Evolutionary conservation across 441 rosid genomes (phyloP).

Genomic region (Flueggea neowawraea): DNA sequence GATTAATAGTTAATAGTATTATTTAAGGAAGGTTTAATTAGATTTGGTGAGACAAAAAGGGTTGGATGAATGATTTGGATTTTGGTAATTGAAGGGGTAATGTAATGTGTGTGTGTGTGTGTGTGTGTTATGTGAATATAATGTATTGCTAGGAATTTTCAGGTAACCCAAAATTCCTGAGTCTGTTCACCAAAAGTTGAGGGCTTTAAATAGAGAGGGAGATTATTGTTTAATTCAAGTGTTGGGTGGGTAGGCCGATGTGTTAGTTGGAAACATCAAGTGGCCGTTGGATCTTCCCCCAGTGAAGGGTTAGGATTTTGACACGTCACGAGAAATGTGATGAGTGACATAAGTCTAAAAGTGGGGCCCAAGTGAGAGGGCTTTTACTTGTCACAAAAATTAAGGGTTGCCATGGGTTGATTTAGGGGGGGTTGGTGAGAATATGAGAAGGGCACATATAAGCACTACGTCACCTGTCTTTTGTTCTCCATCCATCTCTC

Average conservation of each 20-base stretch:
- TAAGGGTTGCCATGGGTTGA: neutral
- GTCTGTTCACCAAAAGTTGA: constrained; percentile 9
- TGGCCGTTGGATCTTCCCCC: constrained; percentile 41
- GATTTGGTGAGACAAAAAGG: neutral
- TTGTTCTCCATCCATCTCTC: neutral
- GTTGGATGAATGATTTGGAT: neutral
- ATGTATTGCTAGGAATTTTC: constrained; percentile 22
- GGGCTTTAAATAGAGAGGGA: constrained; percentile 38
- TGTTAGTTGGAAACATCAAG: constrained; percentile 42
- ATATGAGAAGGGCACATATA: neutral
- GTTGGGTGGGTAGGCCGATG: constrained; percentile 50
- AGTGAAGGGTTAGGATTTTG: constrained; percentile 13
- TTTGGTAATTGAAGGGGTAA: too few species aligned
- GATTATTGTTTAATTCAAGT: constrained; percentile 6
- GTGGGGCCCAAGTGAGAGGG: neutral
- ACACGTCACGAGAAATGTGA: constrained; percentile 16
- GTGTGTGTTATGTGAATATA: too few species aligned
- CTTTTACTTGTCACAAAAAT: constrained; percentile 5
- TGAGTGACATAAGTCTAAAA: neutral
- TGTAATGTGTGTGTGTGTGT: too few species aligned
- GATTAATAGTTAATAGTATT: too few species aligned
- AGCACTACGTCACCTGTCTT: constrained; percentile 17
- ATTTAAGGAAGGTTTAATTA: too few species aligned
- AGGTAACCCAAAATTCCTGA: constrained; percentile 37
- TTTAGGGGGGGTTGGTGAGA: constrained; percentile 13